Conservation (phyloP, 2,329 filamentous ascomycete genomes). For the Monilinia vaccinii-corymbosi region DNA sequence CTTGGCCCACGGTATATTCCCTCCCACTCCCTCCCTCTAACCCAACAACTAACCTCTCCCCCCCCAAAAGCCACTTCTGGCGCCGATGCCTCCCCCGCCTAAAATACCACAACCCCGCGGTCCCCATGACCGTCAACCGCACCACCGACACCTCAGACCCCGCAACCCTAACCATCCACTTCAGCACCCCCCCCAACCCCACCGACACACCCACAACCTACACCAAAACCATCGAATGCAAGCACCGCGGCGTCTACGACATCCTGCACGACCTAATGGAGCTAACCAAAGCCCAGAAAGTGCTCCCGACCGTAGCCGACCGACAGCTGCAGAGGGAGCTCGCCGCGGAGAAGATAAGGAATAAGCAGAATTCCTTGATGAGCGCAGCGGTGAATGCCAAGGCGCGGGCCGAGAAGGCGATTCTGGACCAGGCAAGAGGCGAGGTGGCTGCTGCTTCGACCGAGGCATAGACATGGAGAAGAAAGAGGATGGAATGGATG, state of each 20-base stretch:
- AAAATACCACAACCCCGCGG: slow-evolving; percentile 86
- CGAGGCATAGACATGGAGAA: slow-evolving; percentile 1
- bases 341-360: slow-evolving; percentile 43
- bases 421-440: slow-evolving; percentile 45
- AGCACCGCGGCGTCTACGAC: slow-evolving; percentile 46
- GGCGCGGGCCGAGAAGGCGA: slow-evolving; percentile 52
- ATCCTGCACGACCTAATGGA: slow-evolving; percentile 56
- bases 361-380: slow-evolving; percentile 45
- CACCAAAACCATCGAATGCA: slow-evolving; percentile 50
- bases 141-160: slow-evolving; percentile 45
- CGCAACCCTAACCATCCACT: slow-evolving; percentile 58
- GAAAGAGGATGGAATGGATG: neutral
- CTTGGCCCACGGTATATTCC: slow-evolving; percentile 59
- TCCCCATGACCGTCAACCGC: slow-evolving; percentile 76
- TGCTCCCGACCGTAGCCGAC: slow-evolving; percentile 53
- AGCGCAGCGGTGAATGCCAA: slow-evolving; percentile 44
- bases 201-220: slow-evolving; percentile 21
- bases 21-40: neutral
- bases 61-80: slow-evolving; percentile 78
- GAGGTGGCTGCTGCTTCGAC: slow-evolving; percentile 8
- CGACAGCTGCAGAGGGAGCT: slow-evolving; percentile 47
- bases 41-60: neutral
- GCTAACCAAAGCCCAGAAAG: slow-evolving; percentile 49
- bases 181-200: slow-evolving; percentile 32
- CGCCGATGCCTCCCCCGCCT: slow-evolving; percentile 69